Conservation (phyloP, 192 early-diverging fungal species). For the Dissophora ornata region DNA sequence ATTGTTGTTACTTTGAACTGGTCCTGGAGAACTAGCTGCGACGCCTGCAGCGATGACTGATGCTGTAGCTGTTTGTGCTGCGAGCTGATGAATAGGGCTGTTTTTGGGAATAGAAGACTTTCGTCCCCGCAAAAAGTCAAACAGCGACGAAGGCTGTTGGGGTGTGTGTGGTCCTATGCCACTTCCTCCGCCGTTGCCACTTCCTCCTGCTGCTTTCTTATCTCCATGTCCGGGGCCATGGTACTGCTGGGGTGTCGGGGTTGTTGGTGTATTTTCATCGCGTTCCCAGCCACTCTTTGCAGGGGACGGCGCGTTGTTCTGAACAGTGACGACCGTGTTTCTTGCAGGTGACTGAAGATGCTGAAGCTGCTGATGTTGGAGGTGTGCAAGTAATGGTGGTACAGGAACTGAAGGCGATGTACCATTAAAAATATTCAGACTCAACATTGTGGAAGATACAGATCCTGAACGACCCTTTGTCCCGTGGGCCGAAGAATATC, state of each 20-base stretch:
- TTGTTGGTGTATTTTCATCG: conserved; percentile 22
- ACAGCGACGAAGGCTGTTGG: conserved; percentile 20
- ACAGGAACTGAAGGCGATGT: neutral
- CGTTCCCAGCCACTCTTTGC: conserved; percentile 35
- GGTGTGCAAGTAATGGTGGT: neutral
- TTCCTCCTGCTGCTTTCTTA: neutral
- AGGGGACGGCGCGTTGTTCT: neutral
- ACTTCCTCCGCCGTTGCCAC: neutral
- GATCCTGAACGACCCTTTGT: conserved; percentile 25
- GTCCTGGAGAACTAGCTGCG: neutral
- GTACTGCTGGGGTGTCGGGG: conserved; percentile 1
- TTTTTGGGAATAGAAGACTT: conserved; percentile 27
- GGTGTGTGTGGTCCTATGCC: neutral
- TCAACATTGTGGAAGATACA: neutral
- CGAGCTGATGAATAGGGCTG: conserved; percentile 6
- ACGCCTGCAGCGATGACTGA: neutral
- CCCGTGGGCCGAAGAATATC: neutral
- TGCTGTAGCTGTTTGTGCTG: neutral
- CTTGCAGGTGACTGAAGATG: neutral
- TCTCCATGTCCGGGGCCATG: neutral
- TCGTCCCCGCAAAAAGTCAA: conserved; percentile 34
- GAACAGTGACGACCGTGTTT: conserved; percentile 12
- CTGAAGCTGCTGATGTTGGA: conserved; percentile 2
- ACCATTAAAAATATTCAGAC: neutral
- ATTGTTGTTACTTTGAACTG: neutral